Evolutionary conservation across 352 stramenopile species (phyloP), one percentile per base, ranked within the genome.

Genomic region (Phytophthora citrophthora): DNA sequence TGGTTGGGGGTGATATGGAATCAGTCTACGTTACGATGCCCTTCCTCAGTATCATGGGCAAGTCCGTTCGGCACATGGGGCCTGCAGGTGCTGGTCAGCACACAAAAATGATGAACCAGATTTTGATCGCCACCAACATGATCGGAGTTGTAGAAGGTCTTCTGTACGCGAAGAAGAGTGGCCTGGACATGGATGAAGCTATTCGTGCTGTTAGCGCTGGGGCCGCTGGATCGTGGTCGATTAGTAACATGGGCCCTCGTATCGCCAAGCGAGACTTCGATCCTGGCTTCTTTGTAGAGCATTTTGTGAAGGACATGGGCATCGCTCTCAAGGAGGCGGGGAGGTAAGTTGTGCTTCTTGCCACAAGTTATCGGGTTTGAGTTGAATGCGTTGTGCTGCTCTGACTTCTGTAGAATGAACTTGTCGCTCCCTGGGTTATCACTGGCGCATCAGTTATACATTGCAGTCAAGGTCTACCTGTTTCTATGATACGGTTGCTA

Each of bases 101-200:
- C 62, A 96, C 90, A 15, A 97, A 97, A 78, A 96, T 96, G 88
- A 89, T 97, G 54, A 97, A 97, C 69, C 91, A 98, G 61, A 92
- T 95, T 61, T 56, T 94, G 67, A 95, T 95, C 53, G 81, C 85
- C 38, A 93, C 85, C 43, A 93, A 89, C 62, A 95, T 95, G 88
- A 94, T 97, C 50, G 91, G 90, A 31, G 86, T 97, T 10, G 85
- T 91, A 10, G 91, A 97, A 74, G 83, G 89, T 6, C 65, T 97
- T 50, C 57, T 97, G 29, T 97, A 97, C 67, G 90, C 88, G 23
- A 91, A 96, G 69, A 89, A 86, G 49, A 89, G 84, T 31, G 91
- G 91, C 8, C 66, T 97, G 20, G 86, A 97, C 54, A 85, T 96
- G 71, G 77, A 95, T 45, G 89, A 97, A 76, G 84, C 88, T 5